A percentile compares a stretch with the other conserved stretches of the same genome.
Conservation (phyloP, 495 filamentous ascomycete species). For the Hypomontagnella monticulosa region DNA sequence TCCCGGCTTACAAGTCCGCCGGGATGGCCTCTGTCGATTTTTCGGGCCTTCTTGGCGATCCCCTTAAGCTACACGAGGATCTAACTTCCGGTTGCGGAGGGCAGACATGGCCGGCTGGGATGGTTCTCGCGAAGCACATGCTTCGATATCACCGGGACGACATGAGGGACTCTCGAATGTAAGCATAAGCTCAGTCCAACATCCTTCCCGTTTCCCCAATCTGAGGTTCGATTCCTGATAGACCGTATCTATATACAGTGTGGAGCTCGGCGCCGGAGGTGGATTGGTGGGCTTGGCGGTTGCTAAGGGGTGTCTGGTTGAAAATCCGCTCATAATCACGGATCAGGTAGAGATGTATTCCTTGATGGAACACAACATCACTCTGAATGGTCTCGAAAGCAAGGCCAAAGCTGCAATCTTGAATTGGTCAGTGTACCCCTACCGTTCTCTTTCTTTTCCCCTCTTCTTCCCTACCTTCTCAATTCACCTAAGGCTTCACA, state of each 20-base stretch:
- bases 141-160: constrained; percentile 70
- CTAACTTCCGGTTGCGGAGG: constrained; percentile 88
- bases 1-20: constrained; percentile 70
- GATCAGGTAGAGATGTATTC: constrained; percentile 85
- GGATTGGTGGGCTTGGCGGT: constrained; percentile 83
- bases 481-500: neutral
- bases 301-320: constrained; percentile 64
- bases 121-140: constrained; percentile 85
- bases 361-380: constrained; percentile 85
- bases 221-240: constrained; percentile 13
- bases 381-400: constrained; percentile 74
- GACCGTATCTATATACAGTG: constrained; percentile 57
- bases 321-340: constrained; percentile 73
- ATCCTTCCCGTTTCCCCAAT: constrained; percentile 39
- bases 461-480: constrained; percentile 2
- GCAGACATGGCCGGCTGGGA: constrained; percentile 92
- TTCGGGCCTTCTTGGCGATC: constrained; percentile 71
- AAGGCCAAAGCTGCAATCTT: constrained; percentile 70
- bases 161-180: constrained; percentile 77
- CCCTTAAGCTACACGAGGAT: constrained; percentile 84
- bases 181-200: constrained; percentile 39
- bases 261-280: constrained; percentile 92
- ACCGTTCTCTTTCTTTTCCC: neutral
- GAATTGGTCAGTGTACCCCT: constrained; percentile 72
- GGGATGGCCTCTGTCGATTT: constrained; percentile 73